Evolutionary conservation across 768 basidiomycete species (phyloP), one percentile per base, ranked within the genome.

Genomic region (Russula griseocarnosa): DNA sequence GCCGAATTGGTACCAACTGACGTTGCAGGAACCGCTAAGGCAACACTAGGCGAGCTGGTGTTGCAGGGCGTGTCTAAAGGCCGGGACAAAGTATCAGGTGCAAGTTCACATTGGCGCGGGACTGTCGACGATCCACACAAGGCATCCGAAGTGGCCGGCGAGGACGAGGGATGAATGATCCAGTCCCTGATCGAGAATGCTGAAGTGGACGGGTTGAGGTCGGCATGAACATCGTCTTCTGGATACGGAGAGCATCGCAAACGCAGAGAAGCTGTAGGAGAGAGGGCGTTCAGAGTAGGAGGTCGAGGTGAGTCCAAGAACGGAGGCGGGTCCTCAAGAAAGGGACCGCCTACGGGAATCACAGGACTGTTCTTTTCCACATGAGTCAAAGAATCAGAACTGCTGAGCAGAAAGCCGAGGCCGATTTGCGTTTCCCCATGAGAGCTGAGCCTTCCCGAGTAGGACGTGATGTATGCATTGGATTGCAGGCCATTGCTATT

Each of bases 111-210:
- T 38, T 34, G 53, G 18, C 14, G 38, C 8, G 42, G 18, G 22
- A 26, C 26, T 24, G 28, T 34, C 30, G 53, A 49, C 22, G 58
- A 34, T 20, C 55, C 36, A 52, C 49, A 55, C 38, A 28, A 9
- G 11, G 13, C 47, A 38, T 66, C 53, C 14, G 28, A 57, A 46
- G 60, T 38, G 16, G 22, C 26, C 5, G 65, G 65, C 30, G 57
- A 58, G 3, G 65, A 63, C 28, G 59, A 58, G 30, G 58, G 38
- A 32, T 66, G 44, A 18, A 49, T 26, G 47, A 67, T 66, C 64
- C 63, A 66, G 40, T 65, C 63, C 14, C 58, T n/a, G 40, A 65
- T 65, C 7, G 64, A 65, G 55, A 65, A 65, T 10, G 55, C 34
- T 13, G 60, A 65, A 42, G 64, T 57, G 47, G 59, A 65, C 36